Evolutionary conservation across 495 filamentous ascomycete genomes (phyloP), one percentile per base, ranked within the genome.

Genomic region (Pyrenula massariospora): DNA sequence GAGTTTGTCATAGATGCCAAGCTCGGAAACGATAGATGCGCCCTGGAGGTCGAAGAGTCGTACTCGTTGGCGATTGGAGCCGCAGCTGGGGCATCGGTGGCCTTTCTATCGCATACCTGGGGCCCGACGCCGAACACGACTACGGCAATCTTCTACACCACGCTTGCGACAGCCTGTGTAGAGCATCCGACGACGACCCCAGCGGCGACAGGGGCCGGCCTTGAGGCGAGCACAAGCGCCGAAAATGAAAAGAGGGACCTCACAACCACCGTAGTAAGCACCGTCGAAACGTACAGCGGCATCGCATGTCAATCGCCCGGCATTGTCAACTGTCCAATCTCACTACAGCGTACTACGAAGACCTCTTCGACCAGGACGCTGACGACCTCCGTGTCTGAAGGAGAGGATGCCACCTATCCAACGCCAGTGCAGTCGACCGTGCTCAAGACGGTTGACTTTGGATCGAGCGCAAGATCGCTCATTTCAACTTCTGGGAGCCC

Each of bases 91-190:
- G 78, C 77, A 2, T 76, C 75, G 0, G 56, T 80, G 3, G 70
- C 65, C 20, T 48, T 81, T 12, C 65, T 60, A 3, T 21, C 21
- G 11, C 59, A 77, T 21, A 73, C 70, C 8, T 83, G 77, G 77
- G 79, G 78, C 3, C 77, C 75, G 1, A 55, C 64, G 10, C 67
- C 74, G 3, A 64, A 66, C 25, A 76, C 73, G 0, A 70, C 70
- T 3, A 69, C 73, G 20, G 74, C 77, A 0, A 65, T 83, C 55
- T 83, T 71, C 58, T 77, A 77, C 63, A 82, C 77, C 2, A 78
- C 73, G 0, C 57, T 82, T 15, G 68, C 72, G 22, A 67, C 70
- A 50, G 60, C 64, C 1, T 83, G 79, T 62, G 75, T 73, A 11
- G 50, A 52, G 25, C 57, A 58, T 8, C 23, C 21, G n/a, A 67